Evolutionary conservation across 257 asterid genomes (phyloP), one percentile per base, ranked within the genome.

Genomic region (Euphrasia confusa): DNA sequence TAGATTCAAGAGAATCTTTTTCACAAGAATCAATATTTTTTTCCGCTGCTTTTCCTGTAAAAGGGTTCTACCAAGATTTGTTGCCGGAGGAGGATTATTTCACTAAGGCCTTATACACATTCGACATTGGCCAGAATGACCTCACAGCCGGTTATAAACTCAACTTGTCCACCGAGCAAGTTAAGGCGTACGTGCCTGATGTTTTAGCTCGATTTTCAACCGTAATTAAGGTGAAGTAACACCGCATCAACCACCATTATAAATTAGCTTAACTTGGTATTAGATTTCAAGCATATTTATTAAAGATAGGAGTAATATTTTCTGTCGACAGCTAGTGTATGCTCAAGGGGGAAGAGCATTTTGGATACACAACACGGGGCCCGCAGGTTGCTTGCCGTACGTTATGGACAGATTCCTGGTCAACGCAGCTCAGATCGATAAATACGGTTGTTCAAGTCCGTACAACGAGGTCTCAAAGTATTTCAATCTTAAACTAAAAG

Each of bases 51-150:
- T 42, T 42, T 11, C 49, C 9, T 42, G 52, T 45, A 45, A 76
- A 74, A 52, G 86, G 86, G 44, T 52, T 77, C 10, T 82, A 74
- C 39, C 56, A 54, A 28, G 61, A 60, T 1, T 35, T 84, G 70
- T 62, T 89, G 70, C 95, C 97, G 0, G 62, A 78, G 39, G 65
- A 77, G 64, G 74, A 63, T 24, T 40, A 45, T 52, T 84, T 89
- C 60, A 61, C 82, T 4, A 58, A 73, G 39, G 95, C 88, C 35
- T 59, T 89, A 10, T 89, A 89, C 78, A 69, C 89, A 0, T 86
- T 89, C 4, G 95, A 89, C 75, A 82, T 89, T 4, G 95, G 95
- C 68, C 95, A 89, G 56, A 89, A 89, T 68, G 97, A 89, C 71
- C 89, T 89, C 63, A 77, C 85, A 14, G 85, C 88, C 61, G 97